Evolutionary conservation across 495 filamentous ascomycete genomes (phyloP), one percentile per base, ranked within the genome.

Genomic region (Bacidia gigantensis): DNA sequence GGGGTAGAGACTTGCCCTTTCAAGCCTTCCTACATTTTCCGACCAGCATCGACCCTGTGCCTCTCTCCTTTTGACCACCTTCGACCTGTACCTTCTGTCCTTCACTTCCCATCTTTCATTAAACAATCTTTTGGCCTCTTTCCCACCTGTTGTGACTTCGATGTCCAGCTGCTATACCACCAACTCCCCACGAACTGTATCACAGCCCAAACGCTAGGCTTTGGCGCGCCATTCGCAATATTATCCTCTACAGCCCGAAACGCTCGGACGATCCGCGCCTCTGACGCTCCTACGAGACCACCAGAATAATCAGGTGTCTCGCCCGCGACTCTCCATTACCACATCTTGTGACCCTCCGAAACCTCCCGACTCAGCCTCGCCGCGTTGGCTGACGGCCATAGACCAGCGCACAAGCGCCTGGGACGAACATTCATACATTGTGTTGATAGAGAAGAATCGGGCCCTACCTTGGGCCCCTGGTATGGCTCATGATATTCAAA

Each of bases 401-500:
- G 47, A 49, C 20, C 23, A 49, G 47, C 47, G 47, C 47, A 49
- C 26, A 29, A 17, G 24, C 26, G 9, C 20, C 29, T 18, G 17
- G n/a, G 41, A 22, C 9, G 14, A 17, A 5, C 20, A 9, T 22
- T n/a, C 12, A n/a, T 18, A 44, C 14, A 44, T 44, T 44, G 41
- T 9, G 41, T 17, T 44, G 41, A 17, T 18, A 7, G 17, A 9
- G 9, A 9, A 44, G 41, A 5, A 7, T 18, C 5, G 41, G 41
- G 41, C 41, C 41, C 41, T 17, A 7, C 17, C 9, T 22, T 44
- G 41, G 41, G 41, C 41, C 41, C 12, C 20, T 17, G 41, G 17
- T 17, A 44, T 62, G 59, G 59, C 59, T 54, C 49, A 54, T 56
- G 57, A 62, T 18, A 26, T 52, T 54, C 54, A 56, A 49, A 22